A percentile compares a stretch with the other conserved stretches of the same genome.
Conservation (phyloP, 2,329 filamentous ascomycete species). For the Endothia cerciana region DNA sequence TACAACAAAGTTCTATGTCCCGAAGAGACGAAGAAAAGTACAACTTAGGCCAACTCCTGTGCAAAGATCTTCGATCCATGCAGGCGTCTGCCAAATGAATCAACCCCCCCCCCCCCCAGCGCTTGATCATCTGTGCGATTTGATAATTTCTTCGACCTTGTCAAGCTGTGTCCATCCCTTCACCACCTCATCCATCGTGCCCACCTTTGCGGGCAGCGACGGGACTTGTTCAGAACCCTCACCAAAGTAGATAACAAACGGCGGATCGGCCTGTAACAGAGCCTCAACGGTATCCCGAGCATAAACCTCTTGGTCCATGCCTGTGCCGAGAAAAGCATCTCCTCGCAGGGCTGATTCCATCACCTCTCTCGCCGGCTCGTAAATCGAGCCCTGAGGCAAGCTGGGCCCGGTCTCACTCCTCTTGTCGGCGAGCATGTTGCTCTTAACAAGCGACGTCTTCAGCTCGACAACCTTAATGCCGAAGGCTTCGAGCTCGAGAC, state of each 20-base stretch:
- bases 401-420: neutral
- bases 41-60: too few relatives aligned
- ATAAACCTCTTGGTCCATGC: neutral
- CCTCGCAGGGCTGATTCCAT: neutral
- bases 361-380: slow-evolving; percentile 6
- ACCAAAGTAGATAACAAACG: slow-evolving; percentile 4
- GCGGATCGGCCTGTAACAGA: slow-evolving; percentile 1
- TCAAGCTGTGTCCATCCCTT: neutral
- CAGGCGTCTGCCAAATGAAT: neutral
- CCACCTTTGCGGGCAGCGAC: neutral
- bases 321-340: neutral
- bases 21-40: too few relatives aligned
- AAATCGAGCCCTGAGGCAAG: slow-evolving; percentile 8
- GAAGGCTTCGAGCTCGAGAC: slow-evolving; percentile 44
- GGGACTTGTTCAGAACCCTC: neutral
- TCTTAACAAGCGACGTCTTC: slow-evolving; percentile 40
- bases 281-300: neutral
- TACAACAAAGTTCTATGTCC: too few relatives aligned
- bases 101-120: neutral
- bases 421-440: slow-evolving; percentile 27
- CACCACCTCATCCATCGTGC: slow-evolving; percentile 2
- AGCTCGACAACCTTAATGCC: slow-evolving; percentile 41
- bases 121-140: neutral
- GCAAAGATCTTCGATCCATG: too few relatives aligned
- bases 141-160: slow-evolving; percentile 10